A percentile compares a stretch with the other conserved stretches of the same genome.
phyloP scores from a whole-genome alignment of 192 early-diverging fungal genomes.

The Allomyces javanicus region DNA sequence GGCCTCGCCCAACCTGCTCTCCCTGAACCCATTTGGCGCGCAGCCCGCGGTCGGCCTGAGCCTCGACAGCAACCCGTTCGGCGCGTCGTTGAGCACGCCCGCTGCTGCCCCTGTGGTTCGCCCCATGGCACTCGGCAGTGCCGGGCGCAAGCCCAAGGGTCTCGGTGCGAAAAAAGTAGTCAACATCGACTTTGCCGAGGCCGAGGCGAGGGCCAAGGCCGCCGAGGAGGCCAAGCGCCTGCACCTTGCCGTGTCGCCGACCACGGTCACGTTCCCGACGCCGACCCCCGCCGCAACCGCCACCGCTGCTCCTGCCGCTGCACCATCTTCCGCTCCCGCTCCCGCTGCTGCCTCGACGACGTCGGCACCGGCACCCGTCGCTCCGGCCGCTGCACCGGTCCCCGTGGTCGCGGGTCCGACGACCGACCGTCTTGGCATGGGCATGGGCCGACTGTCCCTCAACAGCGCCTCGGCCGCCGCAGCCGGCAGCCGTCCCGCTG shows the following conservation, averaged over 20 bases:
- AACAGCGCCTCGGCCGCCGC: background rate
- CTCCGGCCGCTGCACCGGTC: background rate
- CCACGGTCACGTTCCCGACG: background rate
- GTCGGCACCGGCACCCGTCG: background rate
- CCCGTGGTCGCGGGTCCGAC: background rate
- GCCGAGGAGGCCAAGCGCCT: conserved; percentile 22
- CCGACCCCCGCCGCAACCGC: background rate
- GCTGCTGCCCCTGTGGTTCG: conserved; percentile 4
- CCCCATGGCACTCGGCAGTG: background rate
- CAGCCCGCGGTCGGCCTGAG: background rate
- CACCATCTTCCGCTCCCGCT: background rate
- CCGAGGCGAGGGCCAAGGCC: conserved; percentile 68
- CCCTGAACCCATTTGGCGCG: no score
- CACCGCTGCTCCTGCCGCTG: background rate
- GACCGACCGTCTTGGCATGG: background rate
- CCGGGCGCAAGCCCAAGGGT: conserved; percentile 21
- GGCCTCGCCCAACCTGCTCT: no score
- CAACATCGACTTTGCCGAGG: conserved; percentile 74
- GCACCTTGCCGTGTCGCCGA: background rate
- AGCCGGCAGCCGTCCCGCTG: background rate
- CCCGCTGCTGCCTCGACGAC: background rate
- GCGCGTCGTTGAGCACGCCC: no score
- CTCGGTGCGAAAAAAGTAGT: conserved; percentile 76
- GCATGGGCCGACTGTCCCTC: background rate
- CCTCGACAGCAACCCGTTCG: conserved; percentile 2